Conservation (phyloP, 371 early-diverging fungal genomes). For the Apophysomyces variabilis region DNA sequence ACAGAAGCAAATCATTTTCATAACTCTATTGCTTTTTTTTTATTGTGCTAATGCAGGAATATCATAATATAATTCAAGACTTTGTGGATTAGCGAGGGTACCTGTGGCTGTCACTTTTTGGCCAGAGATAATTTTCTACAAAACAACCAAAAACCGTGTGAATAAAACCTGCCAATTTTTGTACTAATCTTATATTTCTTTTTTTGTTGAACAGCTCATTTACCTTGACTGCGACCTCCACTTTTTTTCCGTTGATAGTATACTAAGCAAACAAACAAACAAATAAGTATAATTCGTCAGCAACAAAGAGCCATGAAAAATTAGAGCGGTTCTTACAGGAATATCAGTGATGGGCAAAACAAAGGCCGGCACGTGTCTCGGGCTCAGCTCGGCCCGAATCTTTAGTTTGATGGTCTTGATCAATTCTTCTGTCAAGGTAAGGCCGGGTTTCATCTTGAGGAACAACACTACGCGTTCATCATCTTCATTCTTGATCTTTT, state of each 20-base stretch:
- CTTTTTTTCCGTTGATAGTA: conserved; percentile 97
- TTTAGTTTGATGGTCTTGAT: conserved; percentile 65
- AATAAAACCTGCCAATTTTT: not conserved
- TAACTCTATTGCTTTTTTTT: not conserved
- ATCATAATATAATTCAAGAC: conserved; percentile 74
- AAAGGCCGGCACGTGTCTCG: conserved; percentile 93
- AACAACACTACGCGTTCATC: conserved; percentile 95
- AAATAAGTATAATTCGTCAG: not conserved
- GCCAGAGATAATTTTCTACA: conserved; percentile 79
- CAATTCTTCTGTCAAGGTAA: conserved; percentile 47
- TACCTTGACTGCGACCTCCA: conserved; percentile 94
- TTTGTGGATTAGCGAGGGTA: conserved; percentile 88
- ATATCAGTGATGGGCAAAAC: conserved; percentile 83
- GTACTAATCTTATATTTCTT: not conserved
- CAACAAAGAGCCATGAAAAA: not conserved
- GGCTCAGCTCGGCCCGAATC: conserved; percentile 87
- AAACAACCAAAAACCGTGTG: not conserved
- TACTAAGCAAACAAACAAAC: conserved; percentile 53
- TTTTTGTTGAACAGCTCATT: not conserved
- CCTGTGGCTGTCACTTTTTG: conserved; percentile 73
- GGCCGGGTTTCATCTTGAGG: conserved; percentile 70
- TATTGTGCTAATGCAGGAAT: conserved; percentile 63
- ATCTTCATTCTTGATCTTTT: conserved; percentile 70
- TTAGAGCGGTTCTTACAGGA: conserved; percentile 62
- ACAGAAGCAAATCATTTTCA: no score